Evolutionary conservation across 192 early-diverging fungal species (phyloP).

Genomic region (Coemansia biformis): DNA sequence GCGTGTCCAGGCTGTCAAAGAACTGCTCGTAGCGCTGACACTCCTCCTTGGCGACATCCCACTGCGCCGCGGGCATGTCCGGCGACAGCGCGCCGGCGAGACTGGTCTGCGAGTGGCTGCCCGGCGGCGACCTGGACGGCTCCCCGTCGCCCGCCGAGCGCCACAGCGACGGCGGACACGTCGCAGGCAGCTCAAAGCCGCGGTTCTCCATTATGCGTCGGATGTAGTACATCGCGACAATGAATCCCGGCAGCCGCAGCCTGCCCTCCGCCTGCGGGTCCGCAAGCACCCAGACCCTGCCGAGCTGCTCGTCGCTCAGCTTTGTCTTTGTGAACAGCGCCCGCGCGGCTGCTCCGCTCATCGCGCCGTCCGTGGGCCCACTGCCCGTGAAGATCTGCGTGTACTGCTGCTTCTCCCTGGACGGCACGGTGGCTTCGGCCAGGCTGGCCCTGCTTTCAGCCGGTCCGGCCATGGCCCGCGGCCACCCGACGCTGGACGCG

Average conservation of each 20-base stretch:
- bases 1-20: slow-evolving; percentile 71
- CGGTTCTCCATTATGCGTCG: slow-evolving; percentile 72
- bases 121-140: slow-evolving; percentile 23
- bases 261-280: slow-evolving; percentile 68
- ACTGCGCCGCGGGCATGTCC: slow-evolving; percentile 41
- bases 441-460: slow-evolving; percentile 4
- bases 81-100: slow-evolving; percentile 25
- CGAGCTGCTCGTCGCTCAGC: slow-evolving; percentile 68
- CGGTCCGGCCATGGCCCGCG: slow-evolving; percentile 10
- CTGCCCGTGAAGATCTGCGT: slow-evolving; percentile 56
- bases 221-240: slow-evolving; percentile 87
- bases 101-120: slow-evolving; percentile 26
- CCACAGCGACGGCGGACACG: slow-evolving; percentile 62
- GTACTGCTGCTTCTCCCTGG: slow-evolving; percentile 59
- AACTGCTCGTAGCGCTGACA: slow-evolving; percentile 66
- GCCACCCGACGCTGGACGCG: slow-evolving; percentile 40
- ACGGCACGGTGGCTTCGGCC: slow-evolving; percentile 16
- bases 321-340: slow-evolving; percentile 76
- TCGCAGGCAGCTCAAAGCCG: slow-evolving; percentile 60
- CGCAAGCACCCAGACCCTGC: slow-evolving; percentile 78
- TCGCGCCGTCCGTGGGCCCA: slow-evolving; percentile 53
- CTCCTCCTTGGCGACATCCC: slow-evolving; percentile 74
- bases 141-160: slow-evolving; percentile 48
- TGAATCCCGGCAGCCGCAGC: slow-evolving; percentile 77
- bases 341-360: slow-evolving; percentile 66